Evolutionary conservation across 2,329 filamentous ascomycete species (phyloP), one percentile per base, ranked within the genome.

Genomic region (Trichoderma polysporum): DNA sequence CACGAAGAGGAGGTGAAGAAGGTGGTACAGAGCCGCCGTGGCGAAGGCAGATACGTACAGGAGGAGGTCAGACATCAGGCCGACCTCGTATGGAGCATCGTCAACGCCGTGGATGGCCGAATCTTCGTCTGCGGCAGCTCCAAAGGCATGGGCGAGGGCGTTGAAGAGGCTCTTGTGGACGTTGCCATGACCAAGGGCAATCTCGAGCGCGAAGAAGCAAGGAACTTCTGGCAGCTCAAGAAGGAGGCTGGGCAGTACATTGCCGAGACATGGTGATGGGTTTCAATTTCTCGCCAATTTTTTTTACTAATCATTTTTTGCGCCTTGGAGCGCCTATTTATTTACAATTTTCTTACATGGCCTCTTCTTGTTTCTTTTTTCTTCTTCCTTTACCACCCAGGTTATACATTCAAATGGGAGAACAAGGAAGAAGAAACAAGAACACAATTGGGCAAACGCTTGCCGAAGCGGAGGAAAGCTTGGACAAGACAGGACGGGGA

Each of bases 81-180:
- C 1, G 95, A 98, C 75, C 86, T 98, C n/a, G 94, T 98, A 17
- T 99, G 95, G 95, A 97, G 93, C 78, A 93, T 98, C 70, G 91
- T 97, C 83, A 98, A 98, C 77, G 89, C 93, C 2, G 84, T 98
- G n/a, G 95, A 99, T 74, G 95, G 95, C 1, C 89, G 95, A 61
- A 89, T 98, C 61, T 99, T 99, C 76, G 95, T 99, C 67, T 99
- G 95, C 77, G 95, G 95, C 58, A 96, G 91, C 79, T 93, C 89
- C 75, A 93, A 92, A 81, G 95, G 95, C 66, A 99, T 99, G 95
- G 95, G 95, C 68, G 95, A 98, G 79, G 95, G 95, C 52, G 95
- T 99, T 3, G 91, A 98, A 77, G 85, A 89, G 54, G 92, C 94
- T 0, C 84, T 99, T 15, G 84, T 97, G 29, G 91, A 97, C 70